These are phyloP conservation scores for Paraphoma sp. DNA, from an alignment of 2,329 filamentous ascomycete genomes.

Conservation along the genomic window DNA sequence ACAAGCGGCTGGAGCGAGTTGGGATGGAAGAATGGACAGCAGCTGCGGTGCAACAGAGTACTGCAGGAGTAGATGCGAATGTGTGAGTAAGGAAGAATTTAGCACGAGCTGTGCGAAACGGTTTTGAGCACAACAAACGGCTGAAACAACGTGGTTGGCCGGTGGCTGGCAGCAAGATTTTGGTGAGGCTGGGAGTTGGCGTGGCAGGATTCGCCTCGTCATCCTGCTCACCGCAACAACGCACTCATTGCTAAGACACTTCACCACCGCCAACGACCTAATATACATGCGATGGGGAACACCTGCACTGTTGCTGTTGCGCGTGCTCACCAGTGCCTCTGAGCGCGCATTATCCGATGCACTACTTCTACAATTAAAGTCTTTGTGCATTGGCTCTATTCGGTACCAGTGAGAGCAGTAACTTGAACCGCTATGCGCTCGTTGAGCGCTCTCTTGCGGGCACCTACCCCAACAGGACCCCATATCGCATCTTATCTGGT, in stretches of 20 bases:
- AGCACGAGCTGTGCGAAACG: constrained; percentile 20
- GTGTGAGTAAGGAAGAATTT: constrained; percentile 7
- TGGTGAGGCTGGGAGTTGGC: constrained; percentile 24
- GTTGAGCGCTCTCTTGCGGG: background rate
- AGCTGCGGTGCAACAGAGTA: constrained; percentile 18
- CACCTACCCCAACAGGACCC: background rate
- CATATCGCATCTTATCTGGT: background rate
- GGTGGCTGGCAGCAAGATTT: constrained; percentile 26
- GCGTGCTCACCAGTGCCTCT: too few relatives aligned
- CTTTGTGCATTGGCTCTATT: too few relatives aligned
- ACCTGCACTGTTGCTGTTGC: background rate
- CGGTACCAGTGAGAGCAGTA: too few relatives aligned
- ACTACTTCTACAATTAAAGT: too few relatives aligned
- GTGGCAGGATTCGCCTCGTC: constrained; percentile 17
- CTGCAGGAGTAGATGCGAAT: constrained; percentile 11
- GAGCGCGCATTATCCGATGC: too few relatives aligned
- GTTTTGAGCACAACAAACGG: constrained; percentile 19
- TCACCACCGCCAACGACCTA: background rate
- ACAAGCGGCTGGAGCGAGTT: constrained; percentile 5
- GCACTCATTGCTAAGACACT: constrained; percentile 15
- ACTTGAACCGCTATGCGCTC: too few relatives aligned
- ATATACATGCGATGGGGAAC: background rate
- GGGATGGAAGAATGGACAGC: constrained; percentile 10
- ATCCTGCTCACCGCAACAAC: constrained; percentile 33
- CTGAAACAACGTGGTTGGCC: constrained; percentile 21